phyloP scores from a whole-genome alignment of 345 rosid genomes.

The Diplotaxis tenuifolia region DNA sequence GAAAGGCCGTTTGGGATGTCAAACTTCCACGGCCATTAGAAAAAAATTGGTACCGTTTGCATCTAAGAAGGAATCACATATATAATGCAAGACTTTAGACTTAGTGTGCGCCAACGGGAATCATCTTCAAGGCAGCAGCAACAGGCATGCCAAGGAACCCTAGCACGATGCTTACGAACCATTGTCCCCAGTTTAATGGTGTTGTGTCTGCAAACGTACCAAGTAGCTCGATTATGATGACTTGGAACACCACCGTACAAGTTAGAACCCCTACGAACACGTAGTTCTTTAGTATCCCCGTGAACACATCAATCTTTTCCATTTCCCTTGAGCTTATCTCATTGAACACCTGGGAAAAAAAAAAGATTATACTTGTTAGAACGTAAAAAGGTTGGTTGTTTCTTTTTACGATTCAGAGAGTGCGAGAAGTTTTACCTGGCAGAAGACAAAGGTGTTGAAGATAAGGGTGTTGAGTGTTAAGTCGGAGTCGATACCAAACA shows the following conservation, averaged over 20 bases:
- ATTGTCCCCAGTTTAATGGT: constrained; percentile 66
- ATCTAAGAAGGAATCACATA: constrained; percentile 4
- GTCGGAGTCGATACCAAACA: constrained; percentile 55
- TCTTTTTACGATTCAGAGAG: neutral
- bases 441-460: constrained; percentile 82
- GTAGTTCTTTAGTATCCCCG: constrained; percentile 62
- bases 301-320: constrained; percentile 72
- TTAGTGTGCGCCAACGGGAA: constrained; percentile 56
- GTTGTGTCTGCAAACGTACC: constrained; percentile 72
- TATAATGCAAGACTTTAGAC: neutral
- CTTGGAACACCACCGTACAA: constrained; percentile 63
- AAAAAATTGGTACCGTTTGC: neutral
- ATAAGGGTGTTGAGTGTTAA: constrained; percentile 72
- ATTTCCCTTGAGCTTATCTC: constrained; percentile 80
- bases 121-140: constrained; percentile 76
- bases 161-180: constrained; percentile 66
- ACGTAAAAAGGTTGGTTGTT: neutral
- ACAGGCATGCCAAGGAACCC: constrained; percentile 98
- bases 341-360: constrained; percentile 55
- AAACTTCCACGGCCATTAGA: neutral
- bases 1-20: neutral
- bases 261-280: constrained; percentile 57
- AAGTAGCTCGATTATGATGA: constrained; percentile 61
- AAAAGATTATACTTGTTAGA: neutral
- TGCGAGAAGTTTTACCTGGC: constrained; percentile 57